Conservation (phyloP, 2,329 filamentous ascomycete species). For the Talaromyces sp. region DNA sequence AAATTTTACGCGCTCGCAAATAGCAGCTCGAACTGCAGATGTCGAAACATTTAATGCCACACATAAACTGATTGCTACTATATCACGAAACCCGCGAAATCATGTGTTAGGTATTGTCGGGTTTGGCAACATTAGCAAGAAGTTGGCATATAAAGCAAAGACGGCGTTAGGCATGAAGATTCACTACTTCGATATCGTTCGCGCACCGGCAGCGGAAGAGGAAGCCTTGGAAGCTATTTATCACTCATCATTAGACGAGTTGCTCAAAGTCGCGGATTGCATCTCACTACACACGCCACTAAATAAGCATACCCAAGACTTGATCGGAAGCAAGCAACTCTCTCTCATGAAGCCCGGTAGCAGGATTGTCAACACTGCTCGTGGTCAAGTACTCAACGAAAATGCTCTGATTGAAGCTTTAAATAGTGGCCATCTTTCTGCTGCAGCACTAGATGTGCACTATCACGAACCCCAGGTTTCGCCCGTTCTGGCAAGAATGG, state of each 20-base stretch:
- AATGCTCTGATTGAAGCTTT: constrained; percentile 47
- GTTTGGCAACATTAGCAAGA: constrained; percentile 63
- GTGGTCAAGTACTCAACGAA: constrained; percentile 51
- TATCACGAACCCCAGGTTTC: constrained; percentile 12
- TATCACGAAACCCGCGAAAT: constrained; percentile 62
- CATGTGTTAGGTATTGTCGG: constrained; percentile 65
- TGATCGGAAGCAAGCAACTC: constrained; percentile 44
- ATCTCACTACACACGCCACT: constrained; percentile 48
- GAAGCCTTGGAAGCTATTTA: constrained; percentile 39
- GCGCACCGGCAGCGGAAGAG: constrained; percentile 40
- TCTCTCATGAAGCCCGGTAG: constrained; percentile 48
- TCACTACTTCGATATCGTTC: constrained; percentile 51
- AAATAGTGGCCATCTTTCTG: constrained; percentile 45
- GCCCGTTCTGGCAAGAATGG: constrained; percentile 8
- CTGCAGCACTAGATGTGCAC: constrained; percentile 25
- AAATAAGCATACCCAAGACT: constrained; percentile 33
- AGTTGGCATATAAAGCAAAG: constrained; percentile 58
- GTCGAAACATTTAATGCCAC: constrained; percentile 53
- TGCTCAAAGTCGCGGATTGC: constrained; percentile 46
- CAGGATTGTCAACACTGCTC: constrained; percentile 52
- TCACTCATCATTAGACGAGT: constrained; percentile 41
- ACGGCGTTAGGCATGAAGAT: constrained; percentile 65
- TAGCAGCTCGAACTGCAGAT: constrained; percentile 51
- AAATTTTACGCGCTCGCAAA: constrained; percentile 61
- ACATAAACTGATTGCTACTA: constrained; percentile 57